Conservation (phyloP, 1,139 yeast species). For the Candida sp. region DNA sequence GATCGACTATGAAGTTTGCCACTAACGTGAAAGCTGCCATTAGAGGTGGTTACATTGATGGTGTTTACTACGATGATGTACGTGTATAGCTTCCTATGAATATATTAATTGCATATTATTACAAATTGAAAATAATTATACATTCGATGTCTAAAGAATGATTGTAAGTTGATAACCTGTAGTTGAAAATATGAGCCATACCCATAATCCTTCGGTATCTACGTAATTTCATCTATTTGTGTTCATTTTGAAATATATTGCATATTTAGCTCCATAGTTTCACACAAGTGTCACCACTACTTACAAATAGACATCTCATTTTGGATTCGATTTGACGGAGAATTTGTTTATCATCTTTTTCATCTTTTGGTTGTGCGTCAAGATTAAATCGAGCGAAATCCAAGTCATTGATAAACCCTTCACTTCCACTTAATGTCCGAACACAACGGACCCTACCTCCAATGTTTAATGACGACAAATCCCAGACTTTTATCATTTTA, state of each 20-base stretch:
- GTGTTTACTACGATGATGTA: slow-evolving; percentile 63
- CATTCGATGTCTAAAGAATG: neutral
- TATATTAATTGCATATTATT: neutral
- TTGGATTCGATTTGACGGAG: slow-evolving; percentile 31
- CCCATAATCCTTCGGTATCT: no score
- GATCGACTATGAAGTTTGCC: slow-evolving; percentile 54
- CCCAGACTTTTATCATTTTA: slow-evolving; percentile 77
- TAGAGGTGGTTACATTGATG: slow-evolving; percentile 67
- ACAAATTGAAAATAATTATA: no score
- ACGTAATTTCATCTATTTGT: no score
- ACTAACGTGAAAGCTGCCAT: slow-evolving; percentile 60
- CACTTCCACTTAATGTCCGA: slow-evolving; percentile 59
- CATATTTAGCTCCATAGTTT: slow-evolving; percentile 45
- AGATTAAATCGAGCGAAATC: slow-evolving; percentile 52
- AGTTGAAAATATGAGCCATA: no score
- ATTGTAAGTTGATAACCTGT: no score
- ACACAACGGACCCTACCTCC: slow-evolving; percentile 44
- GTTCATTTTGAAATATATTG: neutral
- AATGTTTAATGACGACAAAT: slow-evolving; percentile 47
- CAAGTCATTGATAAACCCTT: slow-evolving; percentile 67
- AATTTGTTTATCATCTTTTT: slow-evolving; percentile 13
- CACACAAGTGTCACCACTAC: slow-evolving; percentile 58
- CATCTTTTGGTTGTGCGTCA: slow-evolving; percentile 6
- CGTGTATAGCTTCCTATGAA: slow-evolving; percentile 9
- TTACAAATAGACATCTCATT: slow-evolving; percentile 55